Evolutionary conservation across 495 filamentous ascomycete genomes (phyloP), one percentile per base, ranked within the genome.

Genomic region (Trichoderma erinaceum): DNA sequence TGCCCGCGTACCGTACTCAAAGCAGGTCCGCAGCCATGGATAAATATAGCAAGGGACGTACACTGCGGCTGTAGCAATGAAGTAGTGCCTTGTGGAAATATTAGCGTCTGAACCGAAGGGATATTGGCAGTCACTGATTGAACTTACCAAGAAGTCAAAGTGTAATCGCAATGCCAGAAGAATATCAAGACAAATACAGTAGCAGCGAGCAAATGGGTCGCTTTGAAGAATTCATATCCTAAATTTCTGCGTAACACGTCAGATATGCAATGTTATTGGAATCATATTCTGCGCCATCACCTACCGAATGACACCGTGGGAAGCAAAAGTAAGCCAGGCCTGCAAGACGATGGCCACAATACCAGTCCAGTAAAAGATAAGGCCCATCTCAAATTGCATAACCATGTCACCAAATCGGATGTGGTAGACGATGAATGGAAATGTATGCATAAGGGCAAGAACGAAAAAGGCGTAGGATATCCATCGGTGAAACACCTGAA

Each of bases 211-310:
- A 81, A 80, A 68, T 88, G 86, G 0, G 81, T 81, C 11, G 75
- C 74, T 71, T 87, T 87, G 79, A 88, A 87, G 71, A 86, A 84
- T 70, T 87, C 85, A 72, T 87, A 88, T 71, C 76, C 82, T 0
- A 78, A 82, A 66, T 83, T 84, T 29, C 41, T 44, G 10, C 10
- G 10, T 16, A 44, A 44, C 7, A 16, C 15, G 41, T 44, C 6
- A 44, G 41, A 44, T 44, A 16, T 16, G 11, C 11, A 44, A 6
- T 44, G 1, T 44, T 44, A 6, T 1, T 44, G 15, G 41, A 44
- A 44, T 44, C 15, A 16, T 44, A 44, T 1, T 44, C 41, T 44
- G 41, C 41, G 41, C 41, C 41, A 44, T 44, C 15, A 44, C 41
- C 41, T 44, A 44, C 41, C 84, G 84, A 50, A 50, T 65, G n/a